Evolutionary conservation across 140 eudicot species (phyloP), one percentile per base, ranked within the genome.

Genomic region (Cichorium intybus): DNA sequence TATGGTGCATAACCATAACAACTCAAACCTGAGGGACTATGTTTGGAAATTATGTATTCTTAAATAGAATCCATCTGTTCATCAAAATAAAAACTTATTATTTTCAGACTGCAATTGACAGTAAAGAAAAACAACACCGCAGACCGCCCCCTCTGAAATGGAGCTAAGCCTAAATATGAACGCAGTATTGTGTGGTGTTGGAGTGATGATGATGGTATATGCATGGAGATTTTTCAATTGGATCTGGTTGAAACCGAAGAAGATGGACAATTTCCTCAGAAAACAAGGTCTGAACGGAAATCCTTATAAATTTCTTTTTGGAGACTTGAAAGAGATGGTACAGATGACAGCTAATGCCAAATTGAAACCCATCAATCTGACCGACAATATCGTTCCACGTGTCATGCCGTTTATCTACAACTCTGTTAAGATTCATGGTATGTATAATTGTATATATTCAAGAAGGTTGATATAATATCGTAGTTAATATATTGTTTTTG

Each of bases 231-330:
- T 51, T 24, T 33, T 67, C 62, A 67, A 51, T 12, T 67, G 26
- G 39, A 14, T 33, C 5, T 65, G 60, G 60, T 24, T 47, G 14
- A 65, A 48, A 56, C 71, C 71, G 7, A 65, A 29, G 39, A 29
- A 47, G 27, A 22, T 24, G 39, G 60, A 65, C 9, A 65, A 49
- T 24, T 51, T 12, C 4, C 60, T 65, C 0, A 65, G 59, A 14
- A 60, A 26, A 1, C 71, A 65, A 65, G 71, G 60, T 39, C 46
- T 65, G 50, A 56, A 48, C 20, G 54, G 54, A 26, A 65, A 65
- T 28, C 10, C 71, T 6, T 67, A 67, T 35, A 67, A 23, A 26
- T 17, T 51, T 24, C 39, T 67, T 5, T 28, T 3, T 53, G 72
- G 72, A n/a, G 72, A 67, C 15, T 0, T 29, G 16, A 67, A 50